A percentile compares a stretch with the other conserved stretches of the same genome.
These are phyloP conservation scores for Amoebophrya sp. DNA, from an alignment of 169 alveolate genomes.

Conservation along the genomic window DNA sequence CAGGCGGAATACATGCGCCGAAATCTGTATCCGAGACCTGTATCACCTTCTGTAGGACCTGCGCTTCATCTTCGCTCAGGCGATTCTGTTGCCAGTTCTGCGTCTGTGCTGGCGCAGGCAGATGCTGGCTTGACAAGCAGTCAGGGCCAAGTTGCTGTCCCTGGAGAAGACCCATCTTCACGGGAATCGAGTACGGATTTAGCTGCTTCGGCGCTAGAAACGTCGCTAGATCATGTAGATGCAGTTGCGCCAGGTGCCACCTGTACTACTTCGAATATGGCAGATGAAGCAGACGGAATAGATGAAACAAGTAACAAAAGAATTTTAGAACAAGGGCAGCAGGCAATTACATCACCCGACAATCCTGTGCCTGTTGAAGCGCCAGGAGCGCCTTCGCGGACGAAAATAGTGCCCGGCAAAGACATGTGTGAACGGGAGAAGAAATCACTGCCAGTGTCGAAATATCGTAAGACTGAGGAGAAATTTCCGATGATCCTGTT, in stretches of 20 bases:
- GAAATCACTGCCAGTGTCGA: neutral
- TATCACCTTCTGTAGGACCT: no score
- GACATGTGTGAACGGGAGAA: neutral
- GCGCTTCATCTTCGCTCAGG: no score
- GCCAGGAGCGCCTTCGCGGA: neutral
- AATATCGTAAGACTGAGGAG: neutral
- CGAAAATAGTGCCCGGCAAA: neutral
- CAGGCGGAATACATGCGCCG: no score
- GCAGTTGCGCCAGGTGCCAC: neutral
- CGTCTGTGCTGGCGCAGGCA: no score
- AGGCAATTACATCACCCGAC: no score
- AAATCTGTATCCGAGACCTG: no score
- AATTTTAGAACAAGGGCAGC: neutral
- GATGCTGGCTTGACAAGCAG: no score
- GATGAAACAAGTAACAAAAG: neutral
- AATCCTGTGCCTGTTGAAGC: neutral
- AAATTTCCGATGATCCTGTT: neutral
- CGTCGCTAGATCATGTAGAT: neutral
- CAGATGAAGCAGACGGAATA: neutral
- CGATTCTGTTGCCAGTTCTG: no score
- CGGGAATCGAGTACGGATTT: no score
- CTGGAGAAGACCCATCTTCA: no score
- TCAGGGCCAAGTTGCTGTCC: no score
- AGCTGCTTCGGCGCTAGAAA: no score
- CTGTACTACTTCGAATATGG: neutral